Evolutionary conservation across 352 stramenopile species (phyloP).

Genomic region (Globisporangium parvum): DNA sequence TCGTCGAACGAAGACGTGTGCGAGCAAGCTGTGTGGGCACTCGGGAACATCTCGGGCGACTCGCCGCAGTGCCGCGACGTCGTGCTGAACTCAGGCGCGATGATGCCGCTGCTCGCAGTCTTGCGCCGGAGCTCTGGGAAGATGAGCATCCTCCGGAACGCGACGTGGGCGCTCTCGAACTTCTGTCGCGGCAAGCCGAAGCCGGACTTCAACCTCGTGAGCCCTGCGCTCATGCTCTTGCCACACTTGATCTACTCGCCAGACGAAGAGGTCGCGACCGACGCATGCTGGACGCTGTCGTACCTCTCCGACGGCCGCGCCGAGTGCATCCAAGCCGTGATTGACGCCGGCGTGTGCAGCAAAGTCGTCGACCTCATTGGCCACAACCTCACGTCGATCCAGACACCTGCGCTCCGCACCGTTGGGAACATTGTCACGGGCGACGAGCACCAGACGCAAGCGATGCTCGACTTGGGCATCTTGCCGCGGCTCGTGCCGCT

Average conservation of each 20-base stretch:
- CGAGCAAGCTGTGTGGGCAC: slow-evolving; percentile 96
- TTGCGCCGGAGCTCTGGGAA: slow-evolving; percentile 46
- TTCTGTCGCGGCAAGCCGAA: slow-evolving; percentile 93
- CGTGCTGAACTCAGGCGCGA: slow-evolving; percentile 90
- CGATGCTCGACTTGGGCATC: slow-evolving; percentile 97
- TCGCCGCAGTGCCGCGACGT: slow-evolving; percentile 95
- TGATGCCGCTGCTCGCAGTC: slow-evolving; percentile 83
- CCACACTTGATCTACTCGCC: slow-evolving; percentile 95
- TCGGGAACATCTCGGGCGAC: slow-evolving; percentile 99
- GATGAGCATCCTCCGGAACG: slow-evolving; percentile 96
- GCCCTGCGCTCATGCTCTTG: slow-evolving; percentile 91
- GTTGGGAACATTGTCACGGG: slow-evolving; percentile 99
- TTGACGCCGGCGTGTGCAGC: slow-evolving; percentile 95
- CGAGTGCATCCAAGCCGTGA: slow-evolving; percentile 98
- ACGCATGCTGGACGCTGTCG: slow-evolving; percentile 98
- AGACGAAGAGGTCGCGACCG: slow-evolving; percentile 99
- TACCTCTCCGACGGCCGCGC: slow-evolving; percentile 98
- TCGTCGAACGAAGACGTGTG: slow-evolving; percentile 82
- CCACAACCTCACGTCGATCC: slow-evolving; percentile 71
- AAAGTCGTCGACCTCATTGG: slow-evolving; percentile 95
- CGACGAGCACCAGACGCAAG: slow-evolving; percentile 98
- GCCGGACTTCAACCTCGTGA: slow-evolving; percentile 80
- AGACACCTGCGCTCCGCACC: slow-evolving; percentile 78
- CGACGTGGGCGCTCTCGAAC: slow-evolving; percentile 99
- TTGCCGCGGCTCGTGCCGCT: slow-evolving; percentile 94